phyloP scores from a whole-genome alignment of 2,329 filamentous ascomycete genomes.

The Fusarium citri region DNA sequence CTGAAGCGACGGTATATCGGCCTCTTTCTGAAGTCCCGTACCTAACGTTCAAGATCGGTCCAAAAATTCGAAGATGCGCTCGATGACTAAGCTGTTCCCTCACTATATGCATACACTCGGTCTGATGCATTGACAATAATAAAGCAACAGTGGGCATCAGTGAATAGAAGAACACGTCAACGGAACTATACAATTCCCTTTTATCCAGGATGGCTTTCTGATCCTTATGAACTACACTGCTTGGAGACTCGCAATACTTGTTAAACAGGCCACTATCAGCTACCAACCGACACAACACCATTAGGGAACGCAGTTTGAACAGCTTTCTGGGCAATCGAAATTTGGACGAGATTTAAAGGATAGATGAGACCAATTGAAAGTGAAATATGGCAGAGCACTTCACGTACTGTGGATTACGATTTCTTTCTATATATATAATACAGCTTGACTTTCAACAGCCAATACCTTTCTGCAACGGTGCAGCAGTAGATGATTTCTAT shows the following conservation, averaged over 20 bases:
- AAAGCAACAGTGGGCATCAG: not conserved
- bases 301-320: not conserved
- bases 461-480: conserved; percentile 13
- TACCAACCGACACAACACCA: not conserved
- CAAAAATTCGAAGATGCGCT: conserved; percentile 40
- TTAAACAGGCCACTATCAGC: not conserved
- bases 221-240: not conserved
- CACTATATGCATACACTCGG: conserved; percentile 10
- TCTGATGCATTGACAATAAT: conserved; percentile 24
- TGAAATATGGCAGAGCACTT: not conserved
- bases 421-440: conserved; percentile 25
- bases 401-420: not conserved
- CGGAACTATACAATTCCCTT: not conserved
- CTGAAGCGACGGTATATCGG: conserved; percentile 24
- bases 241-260: not conserved
- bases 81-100: conserved; percentile 37
- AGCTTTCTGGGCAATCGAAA: not conserved
- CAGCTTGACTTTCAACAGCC: conserved; percentile 8
- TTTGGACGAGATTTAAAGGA: not conserved
- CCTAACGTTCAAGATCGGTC: conserved; percentile 14
- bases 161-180: not conserved
- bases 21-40: conserved; percentile 22
- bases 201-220: not conserved
- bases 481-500: too few species aligned
- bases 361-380: not conserved